Evolutionary conservation across 345 rosid genomes (phyloP), one percentile per base, ranked within the genome.

Genomic region (Dimocarpus longan): DNA sequence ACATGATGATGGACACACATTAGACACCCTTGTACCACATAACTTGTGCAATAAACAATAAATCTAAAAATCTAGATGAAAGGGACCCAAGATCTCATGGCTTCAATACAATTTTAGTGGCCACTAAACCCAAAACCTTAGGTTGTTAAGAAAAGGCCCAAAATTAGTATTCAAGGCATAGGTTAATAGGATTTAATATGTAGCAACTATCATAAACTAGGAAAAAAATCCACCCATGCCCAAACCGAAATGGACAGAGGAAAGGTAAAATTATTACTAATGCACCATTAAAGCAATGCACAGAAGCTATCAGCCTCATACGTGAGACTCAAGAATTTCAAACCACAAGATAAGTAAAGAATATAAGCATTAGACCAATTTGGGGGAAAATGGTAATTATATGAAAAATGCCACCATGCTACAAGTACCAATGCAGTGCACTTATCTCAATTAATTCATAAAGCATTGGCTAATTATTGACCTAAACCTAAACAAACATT

Each of bases 401-500:
- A 75, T 28, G 28, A 26, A 26, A 1, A 21, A 63, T 8, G n/a
- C 11, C 11, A 26, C 16, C 78, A 64, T 22, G 57, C 43, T 19
- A 5, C 7, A 52, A 56, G 21, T 22, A 63, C 10, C 21, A 26
- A 37, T 28, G 69, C 64, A 52, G 7, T 6, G 28, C 28, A 65
- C 32, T 65, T 18, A 26, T 46, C 44, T 50, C 48, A 66, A 66
- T 15, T 6, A 66, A n/a, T 52, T 18, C 68, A 74, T 28, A 26
- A 39, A 18, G 8, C 32, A 66, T 48, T 18, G 37, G 32, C 48
- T 37, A 66, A 64, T 22, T 69, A 52, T 48, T 75, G 78, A 75
- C 7, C 19, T 28, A 66, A 37, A 9, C 57, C 15, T 21, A 57
- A 54, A 24, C 64, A 32, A 59, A 4, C 68, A 62, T 43, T 22